These are phyloP conservation scores for Panaeolus cyanescens DNA, from an alignment of 768 basidiomycete genomes.

Conservation along the genomic window DNA sequence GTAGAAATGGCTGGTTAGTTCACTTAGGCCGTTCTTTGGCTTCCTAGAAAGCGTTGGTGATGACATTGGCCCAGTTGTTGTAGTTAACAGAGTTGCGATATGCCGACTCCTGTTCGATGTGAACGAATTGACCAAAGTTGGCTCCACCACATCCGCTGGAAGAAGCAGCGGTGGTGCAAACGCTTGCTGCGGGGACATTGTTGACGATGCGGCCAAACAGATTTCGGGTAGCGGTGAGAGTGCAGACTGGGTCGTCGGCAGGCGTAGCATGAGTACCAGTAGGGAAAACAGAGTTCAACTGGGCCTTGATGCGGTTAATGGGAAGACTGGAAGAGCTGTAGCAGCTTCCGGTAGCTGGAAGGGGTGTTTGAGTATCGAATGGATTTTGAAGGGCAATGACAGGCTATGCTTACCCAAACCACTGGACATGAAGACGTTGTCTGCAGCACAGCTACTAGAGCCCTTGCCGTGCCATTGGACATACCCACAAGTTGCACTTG, in stretches of 20 bases:
- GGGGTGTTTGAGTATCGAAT: not conserved
- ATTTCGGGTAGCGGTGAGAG: constrained; percentile 1
- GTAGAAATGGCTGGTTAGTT: too few relatives aligned
- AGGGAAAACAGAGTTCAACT: not conserved
- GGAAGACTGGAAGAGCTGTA: not conserved
- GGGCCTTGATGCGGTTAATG: not conserved
- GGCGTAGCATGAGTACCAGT: not conserved
- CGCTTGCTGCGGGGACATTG: not conserved
- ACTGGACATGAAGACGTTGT: not conserved
- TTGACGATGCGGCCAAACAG: constrained; percentile 3
- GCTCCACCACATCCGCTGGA: not conserved
- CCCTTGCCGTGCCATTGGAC: not conserved
- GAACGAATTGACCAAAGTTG: constrained; percentile 1
- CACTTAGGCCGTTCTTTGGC: too few relatives aligned
- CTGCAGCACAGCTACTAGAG: not conserved
- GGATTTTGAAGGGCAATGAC: too few relatives aligned
- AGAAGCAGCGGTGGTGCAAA: constrained; percentile 1
- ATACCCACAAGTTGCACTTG: not conserved
- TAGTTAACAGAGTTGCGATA: not conserved
- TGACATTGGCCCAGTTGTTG: not conserved
- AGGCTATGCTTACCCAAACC: not conserved
- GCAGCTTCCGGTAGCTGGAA: not conserved
- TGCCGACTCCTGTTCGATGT: not conserved
- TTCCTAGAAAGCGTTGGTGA: not conserved
- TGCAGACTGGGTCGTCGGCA: not conserved